Evolutionary conservation across 1,284 basidiomycete species (phyloP).

Genomic region (Ganoderma multipileum): DNA sequence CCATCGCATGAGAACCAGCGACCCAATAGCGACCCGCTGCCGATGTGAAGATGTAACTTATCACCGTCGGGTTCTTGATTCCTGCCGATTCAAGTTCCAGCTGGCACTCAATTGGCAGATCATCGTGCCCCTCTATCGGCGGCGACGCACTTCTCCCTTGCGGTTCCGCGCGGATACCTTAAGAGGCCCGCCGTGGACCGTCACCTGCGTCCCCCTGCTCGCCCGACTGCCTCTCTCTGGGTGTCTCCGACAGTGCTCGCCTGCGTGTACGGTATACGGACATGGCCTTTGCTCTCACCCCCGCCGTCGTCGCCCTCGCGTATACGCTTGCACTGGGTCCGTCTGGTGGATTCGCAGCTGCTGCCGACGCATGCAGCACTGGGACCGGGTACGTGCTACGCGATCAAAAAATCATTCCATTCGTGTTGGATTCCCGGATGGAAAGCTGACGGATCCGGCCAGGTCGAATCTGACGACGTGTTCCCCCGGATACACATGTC

Average conservation of each 20-base stretch:
- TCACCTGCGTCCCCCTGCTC: background rate
- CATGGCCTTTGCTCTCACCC: constrained; percentile 9
- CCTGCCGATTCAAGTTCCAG: background rate
- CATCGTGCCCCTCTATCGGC: background rate
- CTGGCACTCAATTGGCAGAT: background rate
- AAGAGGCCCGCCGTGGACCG: background rate
- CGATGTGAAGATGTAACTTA: background rate
- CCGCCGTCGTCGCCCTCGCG: constrained; percentile 17
- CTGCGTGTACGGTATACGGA: background rate
- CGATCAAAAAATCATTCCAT: background rate
- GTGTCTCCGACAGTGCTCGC: background rate
- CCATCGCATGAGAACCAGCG: constrained; percentile 2
- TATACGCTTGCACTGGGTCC: constrained; percentile 18
- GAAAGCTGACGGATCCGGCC: constrained; percentile 1
- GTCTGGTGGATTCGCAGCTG: constrained; percentile 6
- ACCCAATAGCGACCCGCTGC: background rate
- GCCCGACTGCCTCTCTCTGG: background rate
- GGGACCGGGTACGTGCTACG: constrained; percentile 25
- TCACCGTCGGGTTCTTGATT: background rate
- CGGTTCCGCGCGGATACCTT: background rate
- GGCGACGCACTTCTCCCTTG: background rate
- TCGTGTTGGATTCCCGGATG: background rate
- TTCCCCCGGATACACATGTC: constrained; percentile 26
- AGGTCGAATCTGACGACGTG: constrained; percentile 28
- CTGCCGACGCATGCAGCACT: constrained; percentile 21